A percentile compares a stretch with the other conserved stretches of the same genome.
Conservation (phyloP, 148 eudicot genomes). For the Cornus suecica region DNA sequence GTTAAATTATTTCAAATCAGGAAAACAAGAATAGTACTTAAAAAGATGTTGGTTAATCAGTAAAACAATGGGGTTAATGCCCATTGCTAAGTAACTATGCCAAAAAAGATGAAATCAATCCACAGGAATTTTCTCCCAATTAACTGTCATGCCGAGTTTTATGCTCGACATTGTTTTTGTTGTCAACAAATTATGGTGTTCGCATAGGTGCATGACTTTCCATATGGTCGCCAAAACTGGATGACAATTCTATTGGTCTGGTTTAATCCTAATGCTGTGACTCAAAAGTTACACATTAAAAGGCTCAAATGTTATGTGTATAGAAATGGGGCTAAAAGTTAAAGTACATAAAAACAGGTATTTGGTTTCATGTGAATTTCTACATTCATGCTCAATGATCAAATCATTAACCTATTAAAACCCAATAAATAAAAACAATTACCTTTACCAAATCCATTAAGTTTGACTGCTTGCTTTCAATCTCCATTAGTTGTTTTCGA, state of each 20-base stretch:
- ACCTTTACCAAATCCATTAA: constrained; percentile 82
- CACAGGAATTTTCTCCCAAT: not conserved
- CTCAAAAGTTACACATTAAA: too few relatives aligned
- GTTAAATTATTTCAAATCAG: too few relatives aligned
- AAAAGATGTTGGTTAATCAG: not conserved
- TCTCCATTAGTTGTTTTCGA: constrained; percentile 63
- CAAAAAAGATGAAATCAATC: not conserved
- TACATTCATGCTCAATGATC: not conserved
- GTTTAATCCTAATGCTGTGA: too few relatives aligned
- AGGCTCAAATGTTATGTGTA: not conserved
- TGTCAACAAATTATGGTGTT: not conserved
- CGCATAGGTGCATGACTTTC: not conserved
- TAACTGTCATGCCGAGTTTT: not conserved
- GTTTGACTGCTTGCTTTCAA: constrained; percentile 70
- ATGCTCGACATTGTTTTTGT: not conserved
- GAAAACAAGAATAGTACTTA: not conserved
- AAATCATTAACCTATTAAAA: not conserved
- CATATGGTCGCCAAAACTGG: not conserved
- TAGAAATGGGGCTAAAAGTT: not conserved
- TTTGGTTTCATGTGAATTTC: not conserved
- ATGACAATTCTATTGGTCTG: too few relatives aligned
- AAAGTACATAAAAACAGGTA: not conserved
- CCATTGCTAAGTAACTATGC: not conserved
- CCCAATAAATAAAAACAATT: constrained; percentile 13
- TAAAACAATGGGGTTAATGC: not conserved